Evolutionary conservation across 108 stramenopile species (phyloP), one percentile per base, ranked within the genome.

Genomic region (Cyclotella choctawhatcheeana): DNA sequence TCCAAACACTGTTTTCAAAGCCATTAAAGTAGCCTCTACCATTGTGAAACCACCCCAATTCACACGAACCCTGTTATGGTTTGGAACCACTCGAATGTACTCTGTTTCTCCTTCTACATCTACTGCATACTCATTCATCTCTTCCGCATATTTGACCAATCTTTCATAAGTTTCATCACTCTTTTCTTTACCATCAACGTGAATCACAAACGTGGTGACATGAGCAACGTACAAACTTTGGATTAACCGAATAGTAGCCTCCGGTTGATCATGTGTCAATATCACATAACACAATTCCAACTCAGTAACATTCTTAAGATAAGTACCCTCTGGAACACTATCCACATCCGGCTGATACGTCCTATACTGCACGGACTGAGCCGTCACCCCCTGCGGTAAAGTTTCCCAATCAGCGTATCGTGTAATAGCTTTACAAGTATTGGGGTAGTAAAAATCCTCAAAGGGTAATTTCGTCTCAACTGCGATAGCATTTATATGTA

Each of bases 31-130:
- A 31, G 95, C 96, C 74, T 98, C 89, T 47, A 97, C 96, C 87
- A 98, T 94, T 59, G 81, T 83, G 72, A 91, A 98, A 2, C 95
- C 96, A 35, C 97, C 97, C 97, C 97, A 98, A 73, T 91, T 93
- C 67, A 97, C 93, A 29, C 92, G 84, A 32, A 96, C 90, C 16
- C 96, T 69, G 44, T 85, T 73, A 18, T 85, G 81, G 59, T 87
- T 78, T 25, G 86, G 87, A 13, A 96, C 58, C 0, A 96, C 67
- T 14, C 83, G 79, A 20, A 96, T 86, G 60, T 85, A 68, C 25
- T 82, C 76, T 32, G 61, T 73, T 53, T 17, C 43, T 26, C 53
- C 61, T 32, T 73, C 69, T 21, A 64, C 30, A 18, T 79, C 40
- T 17, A 69, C 17, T 14, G 63, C 58, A 33, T 71, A 37, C 17